Evolutionary conservation across 306 rosid species (phyloP).

Genomic region (Psophocarpus tetragonolobus): DNA sequence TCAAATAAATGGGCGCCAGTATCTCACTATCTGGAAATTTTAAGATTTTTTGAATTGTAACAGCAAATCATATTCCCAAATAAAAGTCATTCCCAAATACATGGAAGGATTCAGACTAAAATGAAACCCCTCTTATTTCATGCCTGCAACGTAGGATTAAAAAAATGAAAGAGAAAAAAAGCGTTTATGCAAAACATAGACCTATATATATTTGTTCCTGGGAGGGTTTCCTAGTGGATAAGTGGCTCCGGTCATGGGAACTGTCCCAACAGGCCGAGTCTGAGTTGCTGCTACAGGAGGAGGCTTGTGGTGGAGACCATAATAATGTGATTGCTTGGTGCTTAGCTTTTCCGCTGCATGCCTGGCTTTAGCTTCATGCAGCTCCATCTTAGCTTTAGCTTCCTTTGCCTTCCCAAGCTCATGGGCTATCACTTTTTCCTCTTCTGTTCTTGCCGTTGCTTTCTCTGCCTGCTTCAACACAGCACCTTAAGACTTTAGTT

Average conservation of each 20-base stretch:
- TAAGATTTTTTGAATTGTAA: not conserved
- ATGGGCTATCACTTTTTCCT: conserved; percentile 52
- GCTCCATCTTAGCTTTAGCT: conserved; percentile 66
- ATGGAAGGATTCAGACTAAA: not conserved
- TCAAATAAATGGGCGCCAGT: no score
- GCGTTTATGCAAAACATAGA: not conserved
- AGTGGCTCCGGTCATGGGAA: conserved; percentile 24
- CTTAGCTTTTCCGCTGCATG: conserved; percentile 55
- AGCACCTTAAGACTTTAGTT: not conserved
- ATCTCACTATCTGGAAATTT: not conserved
- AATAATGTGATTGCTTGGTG: conserved; percentile 31
- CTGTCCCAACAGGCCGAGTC: conserved; percentile 31
- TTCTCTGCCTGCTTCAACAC: conserved; percentile 49
- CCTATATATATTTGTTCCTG: conserved; percentile 2
- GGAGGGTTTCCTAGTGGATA: conserved; percentile 32
- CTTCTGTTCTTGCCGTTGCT: conserved; percentile 53
- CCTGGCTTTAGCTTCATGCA: conserved; percentile 66
- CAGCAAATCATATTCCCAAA: not conserved
- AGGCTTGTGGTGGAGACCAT: conserved; percentile 21
- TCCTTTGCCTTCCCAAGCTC: conserved; percentile 60
- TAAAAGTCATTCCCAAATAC: not conserved
- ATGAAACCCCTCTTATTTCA: not conserved
- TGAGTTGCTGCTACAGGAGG: not conserved
- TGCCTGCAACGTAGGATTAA: not conserved
- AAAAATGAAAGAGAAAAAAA: not conserved